Conservation (phyloP, 129 eudicot genomes). For the Sambucus nigra region DNA sequence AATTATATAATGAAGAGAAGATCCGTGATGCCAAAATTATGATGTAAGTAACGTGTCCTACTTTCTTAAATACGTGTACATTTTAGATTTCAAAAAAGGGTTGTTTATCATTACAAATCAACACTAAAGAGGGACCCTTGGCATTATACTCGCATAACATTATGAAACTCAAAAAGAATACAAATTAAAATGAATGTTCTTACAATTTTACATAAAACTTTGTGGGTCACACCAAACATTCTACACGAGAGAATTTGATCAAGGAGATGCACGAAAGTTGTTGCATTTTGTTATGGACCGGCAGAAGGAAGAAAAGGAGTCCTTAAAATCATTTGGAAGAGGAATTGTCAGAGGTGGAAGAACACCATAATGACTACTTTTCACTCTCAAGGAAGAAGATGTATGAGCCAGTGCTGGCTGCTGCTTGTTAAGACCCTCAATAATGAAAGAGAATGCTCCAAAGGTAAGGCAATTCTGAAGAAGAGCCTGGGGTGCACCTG, state of each 20-base stretch:
- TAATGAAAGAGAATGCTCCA: conserved; percentile 76
- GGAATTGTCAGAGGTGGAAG: conserved; percentile 72
- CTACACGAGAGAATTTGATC: neutral
- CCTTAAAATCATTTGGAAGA: conserved; percentile 68
- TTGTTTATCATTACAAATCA: no score
- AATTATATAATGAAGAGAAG: no score
- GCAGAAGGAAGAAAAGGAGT: conserved; percentile 61
- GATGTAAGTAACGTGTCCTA: no score
- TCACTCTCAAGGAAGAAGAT: conserved; percentile 13
- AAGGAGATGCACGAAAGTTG: conserved; percentile 16
- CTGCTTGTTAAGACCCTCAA: conserved; percentile 82
- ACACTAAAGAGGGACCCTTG: no score
- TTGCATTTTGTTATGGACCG: conserved; percentile 35
- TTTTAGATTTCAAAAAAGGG: no score
- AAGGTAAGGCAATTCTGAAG: conserved; percentile 78
- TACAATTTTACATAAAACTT: conserved; percentile 19
- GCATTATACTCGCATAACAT: no score
- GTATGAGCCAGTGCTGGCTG: conserved; percentile 80
- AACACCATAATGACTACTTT: conserved; percentile 22
- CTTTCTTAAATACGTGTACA: no score
- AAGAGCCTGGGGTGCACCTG: conserved; percentile 87
- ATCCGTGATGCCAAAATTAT: no score
- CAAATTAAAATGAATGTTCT: conserved; percentile 10
- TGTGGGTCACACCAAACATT: conserved; percentile 10
- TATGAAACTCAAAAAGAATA: conserved; percentile 5